Evolutionary conservation across 768 basidiomycete genomes (phyloP).

Genomic region (Leccinum obscurum): DNA sequence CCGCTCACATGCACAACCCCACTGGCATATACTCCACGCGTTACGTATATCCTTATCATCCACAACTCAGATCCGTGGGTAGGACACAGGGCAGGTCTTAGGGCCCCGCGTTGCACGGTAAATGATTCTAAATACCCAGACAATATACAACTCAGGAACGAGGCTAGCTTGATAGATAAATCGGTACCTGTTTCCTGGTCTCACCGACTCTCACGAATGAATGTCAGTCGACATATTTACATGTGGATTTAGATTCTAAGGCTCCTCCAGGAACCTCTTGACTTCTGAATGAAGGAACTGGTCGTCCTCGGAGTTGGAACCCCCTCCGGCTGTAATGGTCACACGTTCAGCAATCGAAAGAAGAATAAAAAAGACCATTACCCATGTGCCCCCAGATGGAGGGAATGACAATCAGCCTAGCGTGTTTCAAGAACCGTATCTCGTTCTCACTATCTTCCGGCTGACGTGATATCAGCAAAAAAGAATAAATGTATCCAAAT

Average conservation of each 20-base stretch:
- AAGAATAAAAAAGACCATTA: constrained; percentile 15
- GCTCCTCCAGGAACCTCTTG: constrained; percentile 45
- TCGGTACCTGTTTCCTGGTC: background rate
- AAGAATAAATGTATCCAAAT: background rate
- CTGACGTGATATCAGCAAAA: constrained; percentile 27
- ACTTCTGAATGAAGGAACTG: constrained; percentile 45
- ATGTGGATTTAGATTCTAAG: constrained; percentile 4
- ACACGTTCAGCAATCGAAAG: constrained; percentile 1
- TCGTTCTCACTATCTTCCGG: constrained; percentile 57
- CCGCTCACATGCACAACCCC: background rate
- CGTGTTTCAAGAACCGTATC: constrained; percentile 41
- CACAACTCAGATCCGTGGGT: background rate
- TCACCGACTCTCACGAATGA: background rate
- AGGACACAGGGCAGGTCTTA: background rate
- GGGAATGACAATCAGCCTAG: constrained; percentile 49
- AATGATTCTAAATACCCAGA: background rate
- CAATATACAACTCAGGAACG: background rate
- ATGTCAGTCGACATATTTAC: constrained; percentile 1
- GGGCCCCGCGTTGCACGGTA: background rate
- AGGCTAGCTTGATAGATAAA: background rate
- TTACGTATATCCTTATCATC: background rate
- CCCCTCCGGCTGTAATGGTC: constrained; percentile 42
- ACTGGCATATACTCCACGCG: background rate
- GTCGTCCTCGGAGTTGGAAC: constrained; percentile 39
- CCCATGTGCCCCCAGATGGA: constrained; percentile 61